Evolutionary conservation across 73 alveolate genomes (phyloP).

Genomic region (Symbiodinium natans): DNA sequence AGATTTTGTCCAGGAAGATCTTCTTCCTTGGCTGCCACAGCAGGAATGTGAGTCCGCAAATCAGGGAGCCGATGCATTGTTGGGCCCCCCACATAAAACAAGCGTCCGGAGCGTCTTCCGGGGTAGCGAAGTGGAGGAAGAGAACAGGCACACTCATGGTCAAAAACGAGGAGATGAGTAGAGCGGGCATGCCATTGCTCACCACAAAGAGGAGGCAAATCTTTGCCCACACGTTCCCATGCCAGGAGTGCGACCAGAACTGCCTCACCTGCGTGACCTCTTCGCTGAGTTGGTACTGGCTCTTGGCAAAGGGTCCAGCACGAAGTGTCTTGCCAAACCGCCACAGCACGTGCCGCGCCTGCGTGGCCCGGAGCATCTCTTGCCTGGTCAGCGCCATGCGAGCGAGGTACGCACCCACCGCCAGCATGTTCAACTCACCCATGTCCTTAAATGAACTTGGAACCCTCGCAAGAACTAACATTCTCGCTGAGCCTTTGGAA

Average conservation of each 20-base stretch:
- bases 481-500: no score
- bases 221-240: neutral
- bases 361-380: neutral
- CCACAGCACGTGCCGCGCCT: neutral
- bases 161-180: neutral
- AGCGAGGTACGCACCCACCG: neutral
- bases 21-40: neutral
- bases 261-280: neutral
- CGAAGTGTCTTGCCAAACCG: neutral
- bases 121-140: no score
- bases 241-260: slow-evolving; percentile 16
- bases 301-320: neutral
- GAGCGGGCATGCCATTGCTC: neutral
- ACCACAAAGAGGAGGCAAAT: neutral
- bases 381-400: neutral
- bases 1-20: neutral
- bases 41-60: neutral
- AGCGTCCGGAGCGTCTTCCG: neutral
- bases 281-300: neutral
- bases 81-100: neutral
- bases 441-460: no score
- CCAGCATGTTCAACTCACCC: neutral
- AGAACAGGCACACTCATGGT: neutral
- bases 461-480: no score
- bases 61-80: neutral